Base-by-base conservation (phyloP, 2,329 filamentous ascomycete species). In the Cordyceps militaris region DNA sequence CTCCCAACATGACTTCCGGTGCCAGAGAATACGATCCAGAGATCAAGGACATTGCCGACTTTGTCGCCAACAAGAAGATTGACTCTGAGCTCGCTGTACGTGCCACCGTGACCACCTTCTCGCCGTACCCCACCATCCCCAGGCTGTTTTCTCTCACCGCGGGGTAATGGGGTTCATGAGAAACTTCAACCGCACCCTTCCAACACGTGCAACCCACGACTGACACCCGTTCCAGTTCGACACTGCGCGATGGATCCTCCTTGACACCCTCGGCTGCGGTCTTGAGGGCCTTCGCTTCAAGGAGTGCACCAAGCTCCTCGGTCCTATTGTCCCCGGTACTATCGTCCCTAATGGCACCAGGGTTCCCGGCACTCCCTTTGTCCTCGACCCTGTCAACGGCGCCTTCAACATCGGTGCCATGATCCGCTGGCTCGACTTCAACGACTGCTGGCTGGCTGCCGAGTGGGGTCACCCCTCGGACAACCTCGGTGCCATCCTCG, bases 351-450 rank as follows among this genome's bases (percentile, higher is more conserved):
- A 96, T 70, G 94, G 94, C 64, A 87, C 91, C 67, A 90, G 86
- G 71, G 90, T 99, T 46, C 90, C 89, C 42, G 94, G 94, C 63
- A 97, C 94, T 32, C 85, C 88, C 65, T 97, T 93, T 78, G 87
- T 95, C 76, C 86, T 99, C 66, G 94, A 97, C 73, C 94, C 94
- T 40, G 86, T 97, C 71, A 93, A 93, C 68, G 94, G 88, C 62
- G 94, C 94, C 63, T 97, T 99, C 84, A 97, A 97, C 82, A 97
- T 99, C 67, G 94, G 94, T 67, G 89, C 94, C 68, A 96, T 96
- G 87, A 96, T 99, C 78, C 84, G 94, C 71, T 99, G 94, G 94
- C 84, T 99, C 68, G 94, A 99, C 79, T 99, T 97, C 84, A 99
- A 99, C 74, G 94, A 99, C 83, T 97, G 94, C 84, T 99, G 93